Conservation (phyloP, 331 rosid genomes). For the Spiraea crenata region DNA sequence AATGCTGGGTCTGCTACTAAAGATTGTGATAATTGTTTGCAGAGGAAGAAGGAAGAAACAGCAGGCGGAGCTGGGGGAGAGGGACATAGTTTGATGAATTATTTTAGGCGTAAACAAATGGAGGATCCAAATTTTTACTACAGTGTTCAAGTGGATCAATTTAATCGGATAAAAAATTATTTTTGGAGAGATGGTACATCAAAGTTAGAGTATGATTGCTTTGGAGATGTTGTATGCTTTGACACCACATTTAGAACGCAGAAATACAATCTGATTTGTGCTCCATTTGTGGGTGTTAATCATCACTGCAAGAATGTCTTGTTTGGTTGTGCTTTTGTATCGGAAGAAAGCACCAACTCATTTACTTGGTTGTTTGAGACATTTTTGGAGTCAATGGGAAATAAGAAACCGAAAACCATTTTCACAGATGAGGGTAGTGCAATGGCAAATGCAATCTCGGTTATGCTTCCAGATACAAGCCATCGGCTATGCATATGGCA, state of each 20-base stretch:
- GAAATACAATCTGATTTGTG: constrained; percentile 21
- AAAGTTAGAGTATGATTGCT: constrained; percentile 19
- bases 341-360: constrained; percentile 10
- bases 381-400: constrained; percentile 16
- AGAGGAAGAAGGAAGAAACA: constrained; percentile 3
- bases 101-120: constrained; percentile 12
- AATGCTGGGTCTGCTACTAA: background rate
- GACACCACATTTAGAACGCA: constrained; percentile 17
- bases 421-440: constrained; percentile 15
- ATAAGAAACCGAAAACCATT: constrained; percentile 15
- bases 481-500: constrained; percentile 23
- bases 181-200: constrained; percentile 23
- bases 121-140: constrained; percentile 20
- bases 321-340: constrained; percentile 24
- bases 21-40: background rate
- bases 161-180: constrained; percentile 6
- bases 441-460: constrained; percentile 13
- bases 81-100: constrained; percentile 17
- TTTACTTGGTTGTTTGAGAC: constrained; percentile 20
- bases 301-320: constrained; percentile 24
- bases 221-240: constrained; percentile 19
- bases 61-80: constrained; percentile 1
- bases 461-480: constrained; percentile 8
- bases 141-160: constrained; percentile 18
- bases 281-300: constrained; percentile 23